A percentile compares a stretch with the other conserved stretches of the same genome.
phyloP scores from a whole-genome alignment of 83 land plant genomes.

The Larix sibirica region DNA sequence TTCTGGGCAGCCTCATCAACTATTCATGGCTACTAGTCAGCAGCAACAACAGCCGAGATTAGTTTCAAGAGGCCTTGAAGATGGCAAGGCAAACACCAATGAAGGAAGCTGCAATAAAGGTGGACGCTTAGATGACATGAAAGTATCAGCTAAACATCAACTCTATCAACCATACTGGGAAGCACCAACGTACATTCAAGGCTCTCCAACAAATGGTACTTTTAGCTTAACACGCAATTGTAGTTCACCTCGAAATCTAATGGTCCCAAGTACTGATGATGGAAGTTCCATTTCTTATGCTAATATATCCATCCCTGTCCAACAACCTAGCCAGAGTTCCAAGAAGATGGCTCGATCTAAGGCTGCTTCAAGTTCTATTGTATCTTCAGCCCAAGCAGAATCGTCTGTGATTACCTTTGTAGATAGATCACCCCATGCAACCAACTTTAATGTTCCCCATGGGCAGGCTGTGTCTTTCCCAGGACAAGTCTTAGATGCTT shows the following conservation, averaged over 20 bases:
- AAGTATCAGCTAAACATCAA: not conserved
- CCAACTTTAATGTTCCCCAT: not conserved
- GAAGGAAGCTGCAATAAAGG: not conserved
- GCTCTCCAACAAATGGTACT: not conserved
- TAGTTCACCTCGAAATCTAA: not conserved
- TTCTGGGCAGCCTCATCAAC: not conserved
- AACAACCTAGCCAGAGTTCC: not conserved
- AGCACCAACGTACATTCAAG: not conserved
- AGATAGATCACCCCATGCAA: not conserved
- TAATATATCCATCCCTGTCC: not conserved
- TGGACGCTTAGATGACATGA: not conserved
- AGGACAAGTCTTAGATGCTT: not conserved
- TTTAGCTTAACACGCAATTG: not conserved
- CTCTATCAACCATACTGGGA: not conserved
- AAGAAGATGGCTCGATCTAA: constrained; percentile 1
- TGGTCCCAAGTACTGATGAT: not conserved
- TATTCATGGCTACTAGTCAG: too few species aligned
- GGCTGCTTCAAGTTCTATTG: not conserved
- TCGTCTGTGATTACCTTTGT: not conserved
- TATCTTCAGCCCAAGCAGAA: not conserved
- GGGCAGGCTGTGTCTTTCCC: not conserved
- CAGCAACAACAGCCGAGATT: not conserved
- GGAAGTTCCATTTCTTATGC: not conserved
- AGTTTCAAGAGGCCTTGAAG: not conserved
- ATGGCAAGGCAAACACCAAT: not conserved